phyloP scores from a whole-genome alignment of 2,329 filamentous ascomycete species.

The Exophiala sp. region DNA sequence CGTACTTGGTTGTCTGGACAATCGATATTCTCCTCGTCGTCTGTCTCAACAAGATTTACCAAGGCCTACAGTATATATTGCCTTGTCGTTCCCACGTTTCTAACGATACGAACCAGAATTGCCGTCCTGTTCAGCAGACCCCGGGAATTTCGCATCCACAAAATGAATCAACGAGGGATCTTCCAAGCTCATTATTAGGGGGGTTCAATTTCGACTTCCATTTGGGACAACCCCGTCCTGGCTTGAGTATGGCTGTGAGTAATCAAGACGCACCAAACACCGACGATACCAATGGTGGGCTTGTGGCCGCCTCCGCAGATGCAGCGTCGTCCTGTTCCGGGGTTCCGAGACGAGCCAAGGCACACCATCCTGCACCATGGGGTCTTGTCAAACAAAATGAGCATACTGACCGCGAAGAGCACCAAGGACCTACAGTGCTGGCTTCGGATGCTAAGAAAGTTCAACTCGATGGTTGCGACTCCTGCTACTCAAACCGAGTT shows the following conservation, averaged over 20 bases:
- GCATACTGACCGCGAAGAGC: too few species aligned
- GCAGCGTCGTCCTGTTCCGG: too few species aligned
- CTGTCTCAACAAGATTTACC: not conserved
- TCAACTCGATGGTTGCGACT: not conserved
- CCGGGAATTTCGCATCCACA: not conserved
- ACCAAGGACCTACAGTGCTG: too few species aligned
- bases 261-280: not conserved
- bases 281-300: not conserved
- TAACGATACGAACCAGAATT: slow-evolving; percentile 6
- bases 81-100: too few species aligned
- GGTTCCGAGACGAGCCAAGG: too few species aligned
- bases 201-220: slow-evolving; percentile 8
- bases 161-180: not conserved
- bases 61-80: not conserved
- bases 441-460: not conserved
- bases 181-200: not conserved
- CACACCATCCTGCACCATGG: too few species aligned
- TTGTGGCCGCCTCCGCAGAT: too few species aligned
- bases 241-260: not conserved
- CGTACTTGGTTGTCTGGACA: slow-evolving; percentile 5
- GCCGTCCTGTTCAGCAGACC: not conserved
- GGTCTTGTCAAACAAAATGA: too few species aligned
- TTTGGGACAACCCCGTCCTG: slow-evolving; percentile 3
- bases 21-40: not conserved
- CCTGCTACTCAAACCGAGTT: not conserved